A percentile compares a stretch with the other conserved stretches of the same genome.
Evolutionary conservation across 2,329 filamentous ascomycete genomes (phyloP).

Genomic region (Aureobasidium sp.): DNA sequence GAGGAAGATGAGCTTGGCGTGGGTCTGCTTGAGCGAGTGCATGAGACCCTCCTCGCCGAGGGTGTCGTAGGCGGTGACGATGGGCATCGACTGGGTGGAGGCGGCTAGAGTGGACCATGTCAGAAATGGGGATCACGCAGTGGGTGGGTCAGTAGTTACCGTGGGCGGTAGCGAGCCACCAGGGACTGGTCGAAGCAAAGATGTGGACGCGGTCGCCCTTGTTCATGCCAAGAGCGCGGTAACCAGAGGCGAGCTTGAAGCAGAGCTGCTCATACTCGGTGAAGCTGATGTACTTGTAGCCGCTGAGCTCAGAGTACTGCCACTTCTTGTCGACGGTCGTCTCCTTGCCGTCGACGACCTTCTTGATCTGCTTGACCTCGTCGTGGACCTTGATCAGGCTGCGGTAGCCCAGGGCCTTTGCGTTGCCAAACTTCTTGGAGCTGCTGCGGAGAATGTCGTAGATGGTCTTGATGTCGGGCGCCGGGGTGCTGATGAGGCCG

Average conservation of each 20-base stretch:
- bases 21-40: conserved; percentile 76
- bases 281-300: conserved; percentile 69
- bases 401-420: conserved; percentile 53
- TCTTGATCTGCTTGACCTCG: conserved; percentile 84
- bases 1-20: conserved; percentile 74
- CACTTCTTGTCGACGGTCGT: conserved; percentile 81
- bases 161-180: conserved; percentile 71
- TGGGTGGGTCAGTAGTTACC: conserved; percentile 6
- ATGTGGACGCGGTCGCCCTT: conserved; percentile 64
- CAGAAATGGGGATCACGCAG: background rate
- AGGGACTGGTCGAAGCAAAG: conserved; percentile 71
- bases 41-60: conserved; percentile 75
- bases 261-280: conserved; percentile 65
- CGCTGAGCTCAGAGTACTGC: conserved; percentile 77
- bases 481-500: conserved; percentile 55
- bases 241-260: conserved; percentile 60
- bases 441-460: conserved; percentile 69
- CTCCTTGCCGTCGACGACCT: conserved; percentile 73
- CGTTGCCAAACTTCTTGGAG: conserved; percentile 47
- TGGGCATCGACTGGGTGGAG: conserved; percentile 75
- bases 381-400: conserved; percentile 68
- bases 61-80: conserved; percentile 92
- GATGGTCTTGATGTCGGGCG: conserved; percentile 63
- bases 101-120: conserved; percentile 47
- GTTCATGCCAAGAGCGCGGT: conserved; percentile 64